Conservation (phyloP, 805 yeast species). For the Jamesozyma rosinii region DNA sequence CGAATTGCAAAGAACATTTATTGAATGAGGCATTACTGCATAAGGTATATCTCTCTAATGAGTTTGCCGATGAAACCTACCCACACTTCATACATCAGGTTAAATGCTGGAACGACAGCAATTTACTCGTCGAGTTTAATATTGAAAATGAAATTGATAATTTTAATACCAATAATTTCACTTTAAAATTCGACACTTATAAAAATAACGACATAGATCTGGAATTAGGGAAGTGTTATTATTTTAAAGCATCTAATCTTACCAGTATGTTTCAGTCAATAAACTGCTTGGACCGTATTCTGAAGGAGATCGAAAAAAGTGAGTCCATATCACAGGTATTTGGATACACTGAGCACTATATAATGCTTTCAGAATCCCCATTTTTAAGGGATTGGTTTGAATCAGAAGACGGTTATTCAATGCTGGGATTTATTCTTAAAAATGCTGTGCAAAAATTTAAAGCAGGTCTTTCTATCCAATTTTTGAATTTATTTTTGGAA, state of each 20-base stretch:
- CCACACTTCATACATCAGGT: not conserved
- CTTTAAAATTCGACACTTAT: not conserved
- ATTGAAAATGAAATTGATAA: conserved; percentile 9
- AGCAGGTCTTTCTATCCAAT: conserved; percentile 30
- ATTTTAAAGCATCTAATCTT: conserved; percentile 12
- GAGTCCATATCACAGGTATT: conserved; percentile 9
- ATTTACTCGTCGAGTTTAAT: conserved; percentile 4
- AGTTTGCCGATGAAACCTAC: not conserved
- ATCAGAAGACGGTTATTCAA: conserved; percentile 15
- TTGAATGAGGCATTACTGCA: conserved; percentile 2
- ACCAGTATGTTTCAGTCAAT: conserved; percentile 14
- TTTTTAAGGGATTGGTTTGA: conserved; percentile 13
- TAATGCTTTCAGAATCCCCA: conserved; percentile 12
- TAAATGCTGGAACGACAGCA: not conserved
- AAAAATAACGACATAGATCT: conserved; percentile 6
- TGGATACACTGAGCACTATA: conserved; percentile 13
- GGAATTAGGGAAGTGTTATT: conserved; percentile 13
- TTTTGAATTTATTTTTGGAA: conserved; percentile 41
- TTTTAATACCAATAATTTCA: conserved; percentile 8
- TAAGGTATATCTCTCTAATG: not conserved
- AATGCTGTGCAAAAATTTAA: conserved; percentile 14
- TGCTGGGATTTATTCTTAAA: conserved; percentile 14
- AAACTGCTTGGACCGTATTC: conserved; percentile 11
- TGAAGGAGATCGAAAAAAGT: conserved; percentile 10
- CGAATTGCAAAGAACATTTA: not conserved